These are phyloP conservation scores for Crataegus laevigata DNA, from an alignment of 306 rosid genomes.

Conservation along the genomic window DNA sequence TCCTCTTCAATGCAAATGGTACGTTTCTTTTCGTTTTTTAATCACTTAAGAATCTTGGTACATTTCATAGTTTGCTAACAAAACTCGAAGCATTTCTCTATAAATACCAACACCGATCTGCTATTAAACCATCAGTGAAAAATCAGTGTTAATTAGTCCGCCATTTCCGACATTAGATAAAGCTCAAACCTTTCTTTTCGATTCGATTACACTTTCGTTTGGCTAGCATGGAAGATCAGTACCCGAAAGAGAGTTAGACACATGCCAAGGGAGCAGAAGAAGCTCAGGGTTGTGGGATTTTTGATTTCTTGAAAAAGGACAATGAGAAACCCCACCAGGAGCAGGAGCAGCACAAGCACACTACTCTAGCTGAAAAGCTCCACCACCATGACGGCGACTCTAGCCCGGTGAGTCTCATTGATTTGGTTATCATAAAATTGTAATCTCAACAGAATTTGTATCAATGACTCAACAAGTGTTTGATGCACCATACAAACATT, in stretches of 20 bases:
- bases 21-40: background rate
- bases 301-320: slow-evolving; percentile 28
- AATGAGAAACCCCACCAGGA: slow-evolving; percentile 28
- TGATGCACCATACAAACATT: background rate
- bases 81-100: background rate
- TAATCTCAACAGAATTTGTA: background rate
- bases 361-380: slow-evolving; percentile 24
- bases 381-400: slow-evolving; percentile 35
- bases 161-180: background rate
- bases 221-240: slow-evolving; percentile 20
- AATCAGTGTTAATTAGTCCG: background rate
- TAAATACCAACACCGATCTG: background rate
- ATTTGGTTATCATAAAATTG: background rate
- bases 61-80: background rate
- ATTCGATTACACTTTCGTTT: background rate
- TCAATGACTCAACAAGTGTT: background rate
- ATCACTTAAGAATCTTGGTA: background rate
- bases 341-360: background rate
- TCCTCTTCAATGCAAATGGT: background rate
- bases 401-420: slow-evolving; percentile 34
- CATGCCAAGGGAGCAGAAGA: slow-evolving; percentile 8
- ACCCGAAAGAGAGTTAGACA: slow-evolving; percentile 12
- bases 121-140: background rate
- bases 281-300: slow-evolving; percentile 9
- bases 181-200: background rate